Conservation (phyloP, 1,284 basidiomycete species). For the Acaromyces ingoldii region DNA sequence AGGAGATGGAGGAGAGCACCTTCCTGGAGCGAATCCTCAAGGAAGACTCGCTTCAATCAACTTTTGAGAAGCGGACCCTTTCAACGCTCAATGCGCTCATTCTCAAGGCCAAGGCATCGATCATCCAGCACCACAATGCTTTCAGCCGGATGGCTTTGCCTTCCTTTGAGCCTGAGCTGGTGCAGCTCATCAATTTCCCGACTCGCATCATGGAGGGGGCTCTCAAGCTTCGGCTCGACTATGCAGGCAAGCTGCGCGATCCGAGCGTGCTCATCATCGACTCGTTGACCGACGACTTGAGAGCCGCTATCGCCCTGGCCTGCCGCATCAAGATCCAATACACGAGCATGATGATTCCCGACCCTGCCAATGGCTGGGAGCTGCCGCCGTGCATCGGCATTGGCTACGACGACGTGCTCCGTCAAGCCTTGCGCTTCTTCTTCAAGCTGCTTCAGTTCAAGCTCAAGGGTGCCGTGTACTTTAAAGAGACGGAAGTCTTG, state of each 20-base stretch:
- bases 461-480: constrained; percentile 89
- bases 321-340: constrained; percentile 93
- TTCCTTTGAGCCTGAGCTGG: constrained; percentile 85
- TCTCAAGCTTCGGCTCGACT: constrained; percentile 81
- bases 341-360: constrained; percentile 74
- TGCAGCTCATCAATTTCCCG: constrained; percentile 88
- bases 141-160: constrained; percentile 84
- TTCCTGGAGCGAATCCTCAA: constrained; percentile 94
- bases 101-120: constrained; percentile 77
- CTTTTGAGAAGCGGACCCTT: constrained; percentile 89
- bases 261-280: constrained; percentile 81
- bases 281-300: constrained; percentile 89
- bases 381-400: constrained; percentile 78
- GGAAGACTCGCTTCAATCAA: constrained; percentile 87
- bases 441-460: constrained; percentile 94
- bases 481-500: constrained; percentile 94
- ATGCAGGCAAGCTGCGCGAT: constrained; percentile 76
- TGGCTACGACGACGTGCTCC: constrained; percentile 82
- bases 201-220: constrained; percentile 89
- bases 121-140: constrained; percentile 69
- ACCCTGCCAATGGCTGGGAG: constrained; percentile 80
- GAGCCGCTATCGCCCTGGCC: constrained; percentile 84
- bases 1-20: constrained; percentile 29
- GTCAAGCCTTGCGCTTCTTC: constrained; percentile 82
- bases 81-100: constrained; percentile 80